These are phyloP conservation scores for Agastache rugosa DNA, from an alignment of 257 asterid species.

Conservation along the genomic window DNA sequence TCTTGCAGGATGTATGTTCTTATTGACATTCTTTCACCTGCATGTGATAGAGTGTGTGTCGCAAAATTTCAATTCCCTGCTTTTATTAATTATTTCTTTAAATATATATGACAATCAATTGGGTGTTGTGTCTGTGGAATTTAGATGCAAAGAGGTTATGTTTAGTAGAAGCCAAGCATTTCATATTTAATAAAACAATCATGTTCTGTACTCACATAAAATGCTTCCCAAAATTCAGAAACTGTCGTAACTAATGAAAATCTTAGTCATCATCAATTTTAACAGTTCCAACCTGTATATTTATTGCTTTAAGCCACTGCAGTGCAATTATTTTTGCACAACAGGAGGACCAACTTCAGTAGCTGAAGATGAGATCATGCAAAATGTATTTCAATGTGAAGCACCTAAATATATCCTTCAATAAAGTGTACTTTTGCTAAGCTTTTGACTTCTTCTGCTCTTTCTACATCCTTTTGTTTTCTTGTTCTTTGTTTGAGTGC, in stretches of 20 bases:
- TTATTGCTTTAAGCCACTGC: background rate
- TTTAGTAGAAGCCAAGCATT: background rate
- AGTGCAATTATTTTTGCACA: background rate
- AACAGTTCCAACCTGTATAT: background rate
- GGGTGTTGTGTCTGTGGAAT: background rate
- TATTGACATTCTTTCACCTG: slow-evolving; percentile 2
- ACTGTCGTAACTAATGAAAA: background rate
- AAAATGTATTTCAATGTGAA: background rate
- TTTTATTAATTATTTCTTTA: slow-evolving; percentile 19
- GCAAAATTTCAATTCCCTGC: slow-evolving; percentile 19
- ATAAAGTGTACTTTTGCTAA: background rate
- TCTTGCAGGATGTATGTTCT: slow-evolving; percentile 90
- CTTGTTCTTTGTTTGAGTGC: slow-evolving; percentile 3
- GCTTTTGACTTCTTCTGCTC: background rate
- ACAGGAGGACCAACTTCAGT: slow-evolving; percentile 3
- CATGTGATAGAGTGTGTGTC: slow-evolving; percentile 26
- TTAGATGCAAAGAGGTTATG: slow-evolving; percentile 3
- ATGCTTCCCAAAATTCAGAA: background rate
- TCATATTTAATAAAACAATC: background rate
- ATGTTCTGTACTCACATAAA: background rate
- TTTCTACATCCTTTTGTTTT: background rate
- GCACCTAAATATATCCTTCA: background rate
- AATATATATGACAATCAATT: slow-evolving; percentile 3
- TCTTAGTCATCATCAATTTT: background rate
- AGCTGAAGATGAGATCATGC: slow-evolving; percentile 11